Conservation (phyloP, 148 eudicot genomes). For the Camellia sinensis region DNA sequence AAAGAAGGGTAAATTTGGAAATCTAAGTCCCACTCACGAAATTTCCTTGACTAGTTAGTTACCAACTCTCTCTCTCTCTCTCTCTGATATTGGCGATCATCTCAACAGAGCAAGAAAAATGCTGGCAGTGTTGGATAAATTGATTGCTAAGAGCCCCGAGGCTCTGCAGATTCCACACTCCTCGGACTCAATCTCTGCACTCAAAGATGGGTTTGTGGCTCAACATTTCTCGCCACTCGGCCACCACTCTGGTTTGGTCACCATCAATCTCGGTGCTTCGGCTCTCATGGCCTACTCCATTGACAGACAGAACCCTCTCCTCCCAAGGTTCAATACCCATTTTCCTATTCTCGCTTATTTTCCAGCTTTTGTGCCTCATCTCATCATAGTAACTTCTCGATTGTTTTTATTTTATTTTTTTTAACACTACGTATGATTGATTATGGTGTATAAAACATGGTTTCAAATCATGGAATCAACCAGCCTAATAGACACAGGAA, state of each 20-base stretch:
- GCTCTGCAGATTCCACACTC: slow-evolving; percentile 50
- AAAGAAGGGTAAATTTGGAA: slow-evolving; percentile 1
- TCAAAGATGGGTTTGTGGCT: slow-evolving; percentile 67
- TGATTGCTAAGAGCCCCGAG: slow-evolving; percentile 75
- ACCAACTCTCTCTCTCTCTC: neutral
- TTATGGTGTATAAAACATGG: no score
- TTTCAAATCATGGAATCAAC: no score
- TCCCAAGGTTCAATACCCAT: slow-evolving; percentile 52
- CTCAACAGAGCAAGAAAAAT: slow-evolving; percentile 26
- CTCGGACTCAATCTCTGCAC: slow-evolving; percentile 40
- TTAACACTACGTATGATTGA: neutral
- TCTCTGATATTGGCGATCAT: neutral
- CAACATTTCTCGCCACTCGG: slow-evolving; percentile 59
- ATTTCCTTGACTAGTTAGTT: neutral
- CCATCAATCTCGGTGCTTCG: slow-evolving; percentile 57
- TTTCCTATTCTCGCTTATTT: slow-evolving; percentile 12
- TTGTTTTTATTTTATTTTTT: neutral
- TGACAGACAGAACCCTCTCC: slow-evolving; percentile 66
- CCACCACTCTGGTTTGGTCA: slow-evolving; percentile 46
- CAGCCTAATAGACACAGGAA: no score
- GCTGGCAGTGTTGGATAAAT: slow-evolving; percentile 80
- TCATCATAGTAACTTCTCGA: neutral
- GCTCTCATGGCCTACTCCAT: slow-evolving; percentile 61
- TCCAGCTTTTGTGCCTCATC: neutral
- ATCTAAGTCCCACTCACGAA: neutral